Evolutionary conservation across 306 rosid species (phyloP).

Genomic region (Medicago lupulina): DNA sequence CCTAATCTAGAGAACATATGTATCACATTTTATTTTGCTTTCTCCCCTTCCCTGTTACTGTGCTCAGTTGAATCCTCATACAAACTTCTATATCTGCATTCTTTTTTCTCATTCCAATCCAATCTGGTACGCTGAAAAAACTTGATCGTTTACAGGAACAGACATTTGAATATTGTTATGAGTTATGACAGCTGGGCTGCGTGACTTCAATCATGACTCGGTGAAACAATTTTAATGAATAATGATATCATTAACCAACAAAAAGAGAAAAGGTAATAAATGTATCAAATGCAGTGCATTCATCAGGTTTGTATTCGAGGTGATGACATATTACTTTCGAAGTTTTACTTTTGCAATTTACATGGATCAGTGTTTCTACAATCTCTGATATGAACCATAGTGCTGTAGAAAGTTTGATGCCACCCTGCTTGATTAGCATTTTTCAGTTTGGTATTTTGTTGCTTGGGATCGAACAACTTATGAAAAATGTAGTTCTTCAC

Average conservation of each 20-base stretch:
- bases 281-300: constrained; percentile 3
- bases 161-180: background rate
- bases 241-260: background rate
- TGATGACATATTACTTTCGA: background rate
- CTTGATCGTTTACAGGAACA: background rate
- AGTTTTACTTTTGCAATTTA: constrained; percentile 11
- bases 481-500: constrained; percentile 23
- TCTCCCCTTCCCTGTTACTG: background rate
- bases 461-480: background rate
- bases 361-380: background rate
- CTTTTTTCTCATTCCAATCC: background rate
- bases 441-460: constrained; percentile 12
- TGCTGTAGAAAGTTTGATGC: background rate
- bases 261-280: constrained; percentile 5
- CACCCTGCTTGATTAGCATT: background rate
- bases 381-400: constrained; percentile 4
- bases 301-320: constrained; percentile 12
- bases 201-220: background rate
- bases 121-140: background rate
- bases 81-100: constrained; percentile 20
- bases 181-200: background rate
- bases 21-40: background rate
- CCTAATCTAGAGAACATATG: background rate
- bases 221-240: background rate
- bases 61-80: background rate